Evolutionary conservation across 148 eudicot species (phyloP).

Genomic region (Vaccinium vitisidaea): DNA sequence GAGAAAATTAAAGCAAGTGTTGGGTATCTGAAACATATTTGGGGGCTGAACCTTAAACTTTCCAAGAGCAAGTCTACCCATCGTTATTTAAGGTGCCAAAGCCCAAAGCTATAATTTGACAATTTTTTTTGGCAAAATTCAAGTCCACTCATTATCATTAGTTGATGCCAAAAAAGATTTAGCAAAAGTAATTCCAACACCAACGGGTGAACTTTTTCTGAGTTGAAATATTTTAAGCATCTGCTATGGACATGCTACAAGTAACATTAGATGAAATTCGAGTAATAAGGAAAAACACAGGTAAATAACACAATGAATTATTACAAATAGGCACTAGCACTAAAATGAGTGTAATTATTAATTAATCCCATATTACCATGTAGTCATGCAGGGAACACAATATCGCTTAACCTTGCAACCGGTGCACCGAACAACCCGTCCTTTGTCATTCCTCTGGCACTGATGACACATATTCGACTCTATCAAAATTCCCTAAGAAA

Average conservation of each 20-base stretch:
- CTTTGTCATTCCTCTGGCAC: constrained; percentile 59
- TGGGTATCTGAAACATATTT: not conserved
- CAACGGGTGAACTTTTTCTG: not conserved
- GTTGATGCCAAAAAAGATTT: not conserved
- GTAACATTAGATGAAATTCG: not conserved
- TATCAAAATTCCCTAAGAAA: constrained; percentile 29
- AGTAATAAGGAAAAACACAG: not conserved
- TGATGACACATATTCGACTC: constrained; percentile 55
- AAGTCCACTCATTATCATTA: not conserved
- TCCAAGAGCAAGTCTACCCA: not conserved
- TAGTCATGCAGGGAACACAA: constrained; percentile 38
- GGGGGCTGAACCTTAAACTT: not conserved
- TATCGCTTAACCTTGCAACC: constrained; percentile 36
- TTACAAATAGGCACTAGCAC: not conserved
- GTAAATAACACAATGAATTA: not conserved
- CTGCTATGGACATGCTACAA: not conserved
- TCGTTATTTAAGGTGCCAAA: not conserved
- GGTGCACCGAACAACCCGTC: constrained; percentile 43
- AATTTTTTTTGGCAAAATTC: not conserved
- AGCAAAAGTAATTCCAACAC: not conserved
- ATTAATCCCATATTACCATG: constrained; percentile 25
- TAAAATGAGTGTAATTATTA: not conserved
- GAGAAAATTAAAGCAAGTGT: not conserved
- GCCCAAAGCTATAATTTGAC: not conserved
- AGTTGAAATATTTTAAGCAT: not conserved